These are phyloP conservation scores for Brettanomyces naardenensis DNA, from an alignment of 805 yeast genomes.

Conservation along the genomic window DNA sequence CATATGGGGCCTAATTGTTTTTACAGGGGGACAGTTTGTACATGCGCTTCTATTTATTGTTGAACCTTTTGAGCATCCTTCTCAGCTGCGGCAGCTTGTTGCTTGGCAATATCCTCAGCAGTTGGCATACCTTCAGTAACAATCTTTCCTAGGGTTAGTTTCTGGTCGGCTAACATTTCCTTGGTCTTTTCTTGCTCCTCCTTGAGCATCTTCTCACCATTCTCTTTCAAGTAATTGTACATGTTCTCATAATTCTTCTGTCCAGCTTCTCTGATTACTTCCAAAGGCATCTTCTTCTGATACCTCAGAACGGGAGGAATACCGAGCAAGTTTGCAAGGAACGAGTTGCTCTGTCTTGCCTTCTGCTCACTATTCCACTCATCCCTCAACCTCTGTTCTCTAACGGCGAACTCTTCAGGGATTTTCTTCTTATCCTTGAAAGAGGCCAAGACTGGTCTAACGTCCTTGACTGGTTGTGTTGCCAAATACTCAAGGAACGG, in stretches of 20 bases:
- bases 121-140: conserved; percentile 77
- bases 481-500: conserved; percentile 94
- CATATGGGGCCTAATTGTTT: no score
- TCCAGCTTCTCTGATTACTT: conserved; percentile 84
- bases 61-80: no score
- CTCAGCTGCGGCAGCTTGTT: conserved; percentile 20
- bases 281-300: conserved; percentile 75
- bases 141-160: conserved; percentile 75
- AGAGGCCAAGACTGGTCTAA: conserved; percentile 77
- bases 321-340: conserved; percentile 44
- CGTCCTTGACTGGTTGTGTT: conserved; percentile 75
- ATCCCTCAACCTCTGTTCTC: conserved; percentile 70
- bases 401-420: conserved; percentile 69
- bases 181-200: conserved; percentile 79
- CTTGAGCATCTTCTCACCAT: conserved; percentile 61
- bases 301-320: conserved; percentile 33
- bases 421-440: conserved; percentile 60
- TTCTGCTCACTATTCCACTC: conserved; percentile 54
- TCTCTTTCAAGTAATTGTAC: conserved; percentile 52
- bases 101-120: conserved; percentile 51
- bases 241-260: conserved; percentile 80
- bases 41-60: no score
- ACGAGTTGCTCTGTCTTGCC: conserved; percentile 15
- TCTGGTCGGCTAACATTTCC: conserved; percentile 76
- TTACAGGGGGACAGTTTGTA: no score